Conservation (phyloP, 2,329 filamentous ascomycete genomes). For the Aspergillus awamori region DNA sequence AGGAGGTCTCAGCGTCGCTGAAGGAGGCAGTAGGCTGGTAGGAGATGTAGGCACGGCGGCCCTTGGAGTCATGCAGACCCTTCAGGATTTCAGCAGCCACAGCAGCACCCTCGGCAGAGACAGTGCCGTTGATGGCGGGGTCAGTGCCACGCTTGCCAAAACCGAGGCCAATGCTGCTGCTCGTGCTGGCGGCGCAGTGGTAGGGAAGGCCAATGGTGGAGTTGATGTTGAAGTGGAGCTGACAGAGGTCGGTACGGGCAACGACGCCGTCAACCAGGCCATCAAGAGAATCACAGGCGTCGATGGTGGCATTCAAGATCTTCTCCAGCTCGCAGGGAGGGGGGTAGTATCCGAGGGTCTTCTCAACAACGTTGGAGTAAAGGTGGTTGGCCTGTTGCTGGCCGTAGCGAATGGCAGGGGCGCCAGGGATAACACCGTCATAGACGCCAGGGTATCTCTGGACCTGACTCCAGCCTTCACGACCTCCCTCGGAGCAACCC, state of each 20-base stretch:
- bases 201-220: slow-evolving; percentile 52
- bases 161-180: slow-evolving; percentile 31
- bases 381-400: slow-evolving; percentile 51
- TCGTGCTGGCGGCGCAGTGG: slow-evolving; percentile 42
- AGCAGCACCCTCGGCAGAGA: slow-evolving; percentile 31
- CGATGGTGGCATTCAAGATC: slow-evolving; percentile 56
- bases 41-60: slow-evolving; percentile 46
- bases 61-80: slow-evolving; percentile 47
- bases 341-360: slow-evolving; percentile 47
- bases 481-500: slow-evolving; percentile 59
- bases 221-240: slow-evolving; percentile 50
- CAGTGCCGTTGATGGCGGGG: slow-evolving; percentile 37
- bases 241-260: slow-evolving; percentile 53
- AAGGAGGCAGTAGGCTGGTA: slow-evolving; percentile 34
- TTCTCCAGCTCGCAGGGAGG: slow-evolving; percentile 39
- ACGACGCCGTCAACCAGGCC: slow-evolving; percentile 59
- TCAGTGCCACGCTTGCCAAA: slow-evolving; percentile 32
- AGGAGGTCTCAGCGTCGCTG: slow-evolving; percentile 23
- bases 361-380: slow-evolving; percentile 42
- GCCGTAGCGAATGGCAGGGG: slow-evolving; percentile 51
- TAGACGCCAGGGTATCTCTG: slow-evolving; percentile 54
- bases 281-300: slow-evolving; percentile 59
- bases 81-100: slow-evolving; percentile 42
- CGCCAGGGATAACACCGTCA: slow-evolving; percentile 51
- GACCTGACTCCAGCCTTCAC: slow-evolving; percentile 56